phyloP scores from a whole-genome alignment of 2,329 filamentous ascomycete species.

The Aureobasidium sp. region DNA sequence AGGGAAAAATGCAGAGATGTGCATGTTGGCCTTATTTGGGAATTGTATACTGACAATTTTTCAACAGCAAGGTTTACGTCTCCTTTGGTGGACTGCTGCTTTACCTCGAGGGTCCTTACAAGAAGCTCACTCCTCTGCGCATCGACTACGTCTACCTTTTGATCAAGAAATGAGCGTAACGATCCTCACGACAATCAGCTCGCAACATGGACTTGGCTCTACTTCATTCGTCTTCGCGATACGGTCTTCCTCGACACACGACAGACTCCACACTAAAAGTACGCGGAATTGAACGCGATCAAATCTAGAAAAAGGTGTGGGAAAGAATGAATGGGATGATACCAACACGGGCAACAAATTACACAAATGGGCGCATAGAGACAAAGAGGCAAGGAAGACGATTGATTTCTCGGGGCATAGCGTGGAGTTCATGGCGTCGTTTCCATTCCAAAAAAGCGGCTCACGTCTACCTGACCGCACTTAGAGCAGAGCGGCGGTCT shows the following conservation, averaged over 20 bases:
- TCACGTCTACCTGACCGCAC: no score
- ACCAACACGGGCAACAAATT: background rate
- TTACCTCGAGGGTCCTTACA: conserved; percentile 87
- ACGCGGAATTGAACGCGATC: no score
- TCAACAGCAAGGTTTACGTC: conserved; percentile 65
- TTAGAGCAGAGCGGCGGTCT: background rate
- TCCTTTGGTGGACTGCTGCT: conserved; percentile 90
- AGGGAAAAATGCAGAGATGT: background rate
- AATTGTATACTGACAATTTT: background rate
- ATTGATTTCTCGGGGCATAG: conserved; percentile 2
- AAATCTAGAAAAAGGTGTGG: no score
- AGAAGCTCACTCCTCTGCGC: conserved; percentile 84
- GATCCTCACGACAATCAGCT: background rate
- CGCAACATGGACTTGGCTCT: no score
- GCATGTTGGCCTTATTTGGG: background rate
- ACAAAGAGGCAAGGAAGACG: background rate
- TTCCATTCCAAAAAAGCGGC: background rate
- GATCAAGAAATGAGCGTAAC: conserved; percentile 67
- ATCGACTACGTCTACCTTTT: conserved; percentile 93
- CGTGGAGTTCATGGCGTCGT: background rate
- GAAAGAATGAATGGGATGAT: background rate
- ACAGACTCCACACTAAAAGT: no score
- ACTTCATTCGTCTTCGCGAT: no score
- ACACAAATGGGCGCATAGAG: background rate
- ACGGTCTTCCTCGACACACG: no score